Evolutionary conservation across 768 basidiomycete genomes (phyloP).

Genomic region (Ephemerocybe angulata): DNA sequence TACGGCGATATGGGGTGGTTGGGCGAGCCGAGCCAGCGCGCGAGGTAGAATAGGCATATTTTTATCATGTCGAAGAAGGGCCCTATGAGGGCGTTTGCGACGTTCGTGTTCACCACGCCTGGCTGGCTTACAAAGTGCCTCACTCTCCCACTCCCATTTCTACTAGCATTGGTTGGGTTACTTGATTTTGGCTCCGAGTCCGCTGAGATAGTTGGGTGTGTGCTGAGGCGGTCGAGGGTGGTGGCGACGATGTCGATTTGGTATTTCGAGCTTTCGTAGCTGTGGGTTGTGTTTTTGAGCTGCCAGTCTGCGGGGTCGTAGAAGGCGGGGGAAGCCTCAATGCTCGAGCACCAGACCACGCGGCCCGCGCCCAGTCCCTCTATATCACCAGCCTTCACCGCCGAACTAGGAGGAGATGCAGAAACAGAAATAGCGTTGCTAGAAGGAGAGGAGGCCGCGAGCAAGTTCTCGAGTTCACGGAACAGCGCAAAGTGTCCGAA

Average conservation of each 20-base stretch:
- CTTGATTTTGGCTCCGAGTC: slow-evolving; percentile 13
- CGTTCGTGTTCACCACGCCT: slow-evolving; percentile 64
- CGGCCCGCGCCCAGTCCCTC: slow-evolving; percentile 47
- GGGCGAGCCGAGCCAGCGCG: slow-evolving; percentile 64
- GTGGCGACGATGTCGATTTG: slow-evolving; percentile 68
- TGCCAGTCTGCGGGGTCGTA: slow-evolving; percentile 74
- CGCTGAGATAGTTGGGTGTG: slow-evolving; percentile 16
- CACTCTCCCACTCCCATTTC: no score
- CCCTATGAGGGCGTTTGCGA: slow-evolving; percentile 45
- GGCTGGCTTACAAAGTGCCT: slow-evolving; percentile 69
- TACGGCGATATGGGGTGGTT: slow-evolving; percentile 59
- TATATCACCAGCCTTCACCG: no score
- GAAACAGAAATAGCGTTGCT: slow-evolving; percentile 64
- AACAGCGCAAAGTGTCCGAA: slow-evolving; percentile 81
- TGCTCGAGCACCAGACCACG: slow-evolving; percentile 77
- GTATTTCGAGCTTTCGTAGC: slow-evolving; percentile 74
- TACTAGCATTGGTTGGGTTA: no score
- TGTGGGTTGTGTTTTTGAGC: slow-evolving; percentile 50
- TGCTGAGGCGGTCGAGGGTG: slow-evolving; percentile 46
- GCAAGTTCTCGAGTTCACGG: slow-evolving; percentile 22
- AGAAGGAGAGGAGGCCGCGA: not conserved
- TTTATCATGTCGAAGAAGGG: slow-evolving; percentile 47
- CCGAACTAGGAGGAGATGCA: slow-evolving; percentile 47
- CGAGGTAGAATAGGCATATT: slow-evolving; percentile 58
- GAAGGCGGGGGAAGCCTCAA: slow-evolving; percentile 52